Conservation (phyloP, 495 filamentous ascomycete species). For the Xylaria intraflava region DNA sequence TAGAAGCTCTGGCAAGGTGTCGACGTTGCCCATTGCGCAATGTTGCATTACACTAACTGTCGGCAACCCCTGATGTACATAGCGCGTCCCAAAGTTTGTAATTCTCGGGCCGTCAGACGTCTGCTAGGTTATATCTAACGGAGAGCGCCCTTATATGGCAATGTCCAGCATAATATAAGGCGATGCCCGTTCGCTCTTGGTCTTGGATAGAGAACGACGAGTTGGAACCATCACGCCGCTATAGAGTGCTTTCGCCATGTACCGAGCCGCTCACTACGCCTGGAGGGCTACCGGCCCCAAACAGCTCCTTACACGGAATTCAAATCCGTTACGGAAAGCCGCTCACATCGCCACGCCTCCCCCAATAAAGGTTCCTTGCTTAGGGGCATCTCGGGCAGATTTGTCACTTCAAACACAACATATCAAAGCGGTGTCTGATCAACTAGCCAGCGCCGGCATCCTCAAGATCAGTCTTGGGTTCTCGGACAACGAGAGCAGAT, state of each 20-base stretch:
- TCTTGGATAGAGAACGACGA: neutral
- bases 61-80: too few species aligned
- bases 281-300: neutral
- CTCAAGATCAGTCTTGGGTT: constrained; percentile 26
- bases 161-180: neutral
- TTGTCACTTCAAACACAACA: neutral
- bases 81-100: too few species aligned
- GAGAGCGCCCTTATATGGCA: too few species aligned
- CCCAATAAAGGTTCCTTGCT: neutral
- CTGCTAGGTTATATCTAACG: too few species aligned
- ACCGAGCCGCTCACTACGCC: neutral
- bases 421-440: neutral
- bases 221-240: neutral
- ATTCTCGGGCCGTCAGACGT: too few species aligned
- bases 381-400: neutral
- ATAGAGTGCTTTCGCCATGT: neutral
- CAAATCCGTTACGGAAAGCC: constrained; percentile 9
- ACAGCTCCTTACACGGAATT: neutral
- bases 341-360: constrained; percentile 17
- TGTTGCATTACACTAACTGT: too few species aligned
- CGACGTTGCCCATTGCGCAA: too few species aligned
- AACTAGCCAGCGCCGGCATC: constrained; percentile 12
- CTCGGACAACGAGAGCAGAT: constrained; percentile 20
- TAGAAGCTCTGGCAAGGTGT: too few species aligned
- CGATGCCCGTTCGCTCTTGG: neutral